These are phyloP conservation scores for Erysimum pusillum DNA, from an alignment of 441 rosid genomes.

Conservation along the genomic window DNA sequence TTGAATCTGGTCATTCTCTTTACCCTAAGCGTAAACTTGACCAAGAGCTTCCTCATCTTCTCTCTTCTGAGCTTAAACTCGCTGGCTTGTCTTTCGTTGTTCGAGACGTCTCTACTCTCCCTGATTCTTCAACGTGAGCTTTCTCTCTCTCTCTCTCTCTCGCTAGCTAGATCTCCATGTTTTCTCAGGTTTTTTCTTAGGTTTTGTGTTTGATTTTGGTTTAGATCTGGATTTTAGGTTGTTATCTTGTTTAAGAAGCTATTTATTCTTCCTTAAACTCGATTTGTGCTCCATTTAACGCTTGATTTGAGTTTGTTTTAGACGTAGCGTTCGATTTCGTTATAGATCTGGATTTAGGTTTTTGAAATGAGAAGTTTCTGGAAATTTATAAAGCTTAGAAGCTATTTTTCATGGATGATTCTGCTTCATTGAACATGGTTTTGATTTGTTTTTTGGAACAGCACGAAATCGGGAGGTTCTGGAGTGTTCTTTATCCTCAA, in stretches of 20 bases:
- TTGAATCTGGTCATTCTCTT: conserved; percentile 65
- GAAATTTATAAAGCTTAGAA: neutral
- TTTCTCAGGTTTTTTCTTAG: neutral
- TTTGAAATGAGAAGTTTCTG: neutral
- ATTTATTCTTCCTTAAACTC: no score
- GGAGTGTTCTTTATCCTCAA: conserved; percentile 54
- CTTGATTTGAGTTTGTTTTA: no score
- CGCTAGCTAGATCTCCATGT: conserved; percentile 1
- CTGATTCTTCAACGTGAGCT: conserved; percentile 51
- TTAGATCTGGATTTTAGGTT: neutral
- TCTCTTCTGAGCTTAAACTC: conserved; percentile 70
- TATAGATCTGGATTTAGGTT: neutral
- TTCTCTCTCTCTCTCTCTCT: neutral
- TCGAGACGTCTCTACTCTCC: conserved; percentile 56
- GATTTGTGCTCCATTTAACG: no score
- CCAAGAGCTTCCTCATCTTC: conserved; percentile 83
- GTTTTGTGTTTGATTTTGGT: neutral
- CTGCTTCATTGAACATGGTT: neutral
- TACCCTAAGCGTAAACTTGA: conserved; percentile 92
- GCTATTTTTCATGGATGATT: neutral
- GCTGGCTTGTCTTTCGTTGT: conserved; percentile 69
- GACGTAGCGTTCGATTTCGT: neutral
- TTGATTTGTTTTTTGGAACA: neutral
- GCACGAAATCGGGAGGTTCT: conserved; percentile 47
- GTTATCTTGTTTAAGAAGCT: no score